Base-by-base conservation (phyloP, 257 asterid species). In the Gynochthodes officinalis region DNA sequence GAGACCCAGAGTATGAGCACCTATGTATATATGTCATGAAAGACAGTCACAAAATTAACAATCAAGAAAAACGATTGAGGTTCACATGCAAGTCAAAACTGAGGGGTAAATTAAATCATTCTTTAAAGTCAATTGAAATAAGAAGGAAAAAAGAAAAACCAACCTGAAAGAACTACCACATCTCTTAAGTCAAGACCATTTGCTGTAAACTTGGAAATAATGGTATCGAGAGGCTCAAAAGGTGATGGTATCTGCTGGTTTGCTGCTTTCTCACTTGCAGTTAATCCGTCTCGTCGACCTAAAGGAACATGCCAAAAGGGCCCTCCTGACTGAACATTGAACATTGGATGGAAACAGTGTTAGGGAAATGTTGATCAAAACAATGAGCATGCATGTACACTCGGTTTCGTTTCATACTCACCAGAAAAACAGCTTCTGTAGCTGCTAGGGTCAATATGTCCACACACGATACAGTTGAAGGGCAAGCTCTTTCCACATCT, bases 1-100 rank as follows among this genome's bases (percentile, higher is more conserved):
- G 79, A 82, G 86, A n/a, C 97, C 97, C 7, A 91, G 83, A 0
- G 95, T 89, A 78, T 91, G 97, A 0, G 84, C 97, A 46, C 96
- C 96, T 91, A 55, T 6, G 9, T 61, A 35, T 35, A 0, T 25
- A 2, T 42, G 48, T n/a, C n/a, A n/a, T n/a, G n/a, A n/a, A n/a
- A n/a, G n/a, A n/a, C n/a, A n/a, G n/a, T n/a, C n/a, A n/a, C n/a
- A n/a, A n/a, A n/a, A n/a, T n/a, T n/a, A n/a, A n/a, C n/a, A n/a
- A n/a, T n/a, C n/a, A n/a, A n/a, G n/a, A n/a, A n/a, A n/a, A n/a
- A n/a, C n/a, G n/a, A n/a, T n/a, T n/a, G n/a, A n/a, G n/a, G n/a
- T n/a, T n/a, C n/a, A n/a, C n/a, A n/a, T n/a, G n/a, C n/a, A n/a
- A n/a, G n/a, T n/a, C n/a, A n/a, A n/a, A n/a, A n/a, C n/a, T 5